Percentiles rank a stretch among this genome's conserved stretches.
Evolutionary conservation across 225 moss, liverwort and hornwort species (phyloP).

Genomic region (Sphagnum contortum): DNA sequence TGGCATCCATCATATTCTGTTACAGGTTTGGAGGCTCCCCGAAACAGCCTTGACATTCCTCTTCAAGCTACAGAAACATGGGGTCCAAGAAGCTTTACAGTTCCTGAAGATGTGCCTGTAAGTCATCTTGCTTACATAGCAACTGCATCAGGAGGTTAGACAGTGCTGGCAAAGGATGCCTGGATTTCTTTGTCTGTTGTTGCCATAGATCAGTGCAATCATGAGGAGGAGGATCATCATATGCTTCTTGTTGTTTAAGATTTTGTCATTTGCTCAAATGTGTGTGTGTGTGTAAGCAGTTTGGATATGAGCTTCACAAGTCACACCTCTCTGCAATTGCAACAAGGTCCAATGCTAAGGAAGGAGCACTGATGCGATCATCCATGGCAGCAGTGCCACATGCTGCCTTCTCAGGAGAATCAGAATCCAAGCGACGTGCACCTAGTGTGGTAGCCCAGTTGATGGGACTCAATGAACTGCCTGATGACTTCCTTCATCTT

Average conservation of each 20-base stretch:
- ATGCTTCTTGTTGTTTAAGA: too few relatives aligned
- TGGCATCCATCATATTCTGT: not conserved
- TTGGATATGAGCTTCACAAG: conserved; percentile 20
- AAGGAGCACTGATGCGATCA: conserved; percentile 13
- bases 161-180: too few relatives aligned
- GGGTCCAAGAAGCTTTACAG: conserved; percentile 20
- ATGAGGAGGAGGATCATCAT: too few relatives aligned
- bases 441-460: conserved; percentile 73
- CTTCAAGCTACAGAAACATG: conserved; percentile 27
- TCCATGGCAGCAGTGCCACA: too few relatives aligned
- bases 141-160: too few relatives aligned
- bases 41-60: conserved; percentile 72
- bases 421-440: conserved; percentile 39
- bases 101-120: conserved; percentile 59
- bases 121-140: conserved; percentile 6
- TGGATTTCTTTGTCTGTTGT: too few relatives aligned
- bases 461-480: conserved; percentile 72
- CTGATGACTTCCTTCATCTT: conserved; percentile 24
- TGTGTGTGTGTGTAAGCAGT: conserved; percentile 10
- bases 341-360: not conserved
- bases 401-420: conserved; percentile 17
- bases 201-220: too few relatives aligned
- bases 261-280: too few relatives aligned
- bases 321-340: not conserved
- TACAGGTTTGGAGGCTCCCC: conserved; percentile 65